phyloP scores from a whole-genome alignment of 2,329 filamentous ascomycete genomes.

The Chalaropsis thielavioides region DNA sequence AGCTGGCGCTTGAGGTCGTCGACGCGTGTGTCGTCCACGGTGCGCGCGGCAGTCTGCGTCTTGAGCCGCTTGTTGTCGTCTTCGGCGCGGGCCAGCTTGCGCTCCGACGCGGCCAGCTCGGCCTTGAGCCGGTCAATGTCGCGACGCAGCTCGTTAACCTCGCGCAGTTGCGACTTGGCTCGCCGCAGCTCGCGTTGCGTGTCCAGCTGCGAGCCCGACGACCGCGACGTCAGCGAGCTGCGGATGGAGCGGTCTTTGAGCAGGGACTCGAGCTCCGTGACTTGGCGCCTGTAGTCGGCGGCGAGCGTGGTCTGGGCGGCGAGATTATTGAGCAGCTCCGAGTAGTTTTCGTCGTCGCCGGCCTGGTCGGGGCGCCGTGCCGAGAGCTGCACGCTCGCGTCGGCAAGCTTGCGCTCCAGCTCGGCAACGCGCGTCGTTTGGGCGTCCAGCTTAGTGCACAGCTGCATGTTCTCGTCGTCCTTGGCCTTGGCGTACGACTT shows the following conservation, averaged over 20 bases:
- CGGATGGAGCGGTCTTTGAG: constrained; percentile 30
- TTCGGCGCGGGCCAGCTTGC: constrained; percentile 28
- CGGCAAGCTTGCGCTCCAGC: constrained; percentile 44
- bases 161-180: constrained; percentile 39
- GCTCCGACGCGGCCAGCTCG: constrained; percentile 35
- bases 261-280: constrained; percentile 42
- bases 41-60: constrained; percentile 16
- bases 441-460: constrained; percentile 50
- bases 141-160: constrained; percentile 36
- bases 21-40: constrained; percentile 16
- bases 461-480: constrained; percentile 52
- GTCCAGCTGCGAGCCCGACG: constrained; percentile 38
- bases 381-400: constrained; percentile 33
- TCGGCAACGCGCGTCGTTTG: constrained; percentile 55
- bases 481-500: constrained; percentile 69
- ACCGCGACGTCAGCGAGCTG: constrained; percentile 33
- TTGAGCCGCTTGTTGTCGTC: constrained; percentile 26
- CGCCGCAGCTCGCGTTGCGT: constrained; percentile 40
- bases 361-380: neutral
- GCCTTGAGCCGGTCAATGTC: constrained; percentile 40
- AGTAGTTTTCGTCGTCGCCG: constrained; percentile 29
- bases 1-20: constrained; percentile 24
- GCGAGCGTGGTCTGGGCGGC: constrained; percentile 43
- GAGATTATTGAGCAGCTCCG: constrained; percentile 38
- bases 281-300: constrained; percentile 42